These are phyloP conservation scores for Przewalskia tangutica DNA, from an alignment of 257 asterid genomes.

Conservation along the genomic window DNA sequence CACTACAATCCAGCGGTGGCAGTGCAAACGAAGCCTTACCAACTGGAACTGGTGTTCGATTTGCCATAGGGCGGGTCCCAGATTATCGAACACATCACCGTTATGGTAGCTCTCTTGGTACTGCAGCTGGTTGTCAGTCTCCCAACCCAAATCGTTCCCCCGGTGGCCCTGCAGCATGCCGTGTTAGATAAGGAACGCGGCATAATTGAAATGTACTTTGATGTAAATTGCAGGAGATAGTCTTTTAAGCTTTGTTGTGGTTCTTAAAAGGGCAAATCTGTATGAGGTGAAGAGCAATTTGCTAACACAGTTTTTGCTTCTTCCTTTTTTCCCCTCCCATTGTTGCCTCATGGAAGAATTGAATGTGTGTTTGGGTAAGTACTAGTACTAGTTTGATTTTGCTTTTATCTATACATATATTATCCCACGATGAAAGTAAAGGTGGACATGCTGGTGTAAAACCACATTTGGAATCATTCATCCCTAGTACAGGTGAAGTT, in stretches of 20 bases:
- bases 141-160: constrained; percentile 65
- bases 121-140: constrained; percentile 58
- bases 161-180: constrained; percentile 64
- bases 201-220: constrained; percentile 12
- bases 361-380: constrained; percentile 1
- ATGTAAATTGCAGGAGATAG: constrained; percentile 16
- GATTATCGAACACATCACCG: constrained; percentile 58
- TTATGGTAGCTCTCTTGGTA: constrained; percentile 41
- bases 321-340: not conserved
- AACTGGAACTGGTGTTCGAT: constrained; percentile 47
- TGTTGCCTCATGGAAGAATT: not conserved
- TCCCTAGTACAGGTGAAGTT: not conserved
- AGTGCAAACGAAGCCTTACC: constrained; percentile 41
- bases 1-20: constrained; percentile 53
- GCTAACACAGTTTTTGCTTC: constrained; percentile 5
- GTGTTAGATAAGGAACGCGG: constrained; percentile 51
- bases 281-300: not conserved
- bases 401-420: not conserved
- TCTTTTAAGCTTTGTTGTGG: constrained; percentile 1
- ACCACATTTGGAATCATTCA: not conserved
- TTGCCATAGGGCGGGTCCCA: constrained; percentile 45
- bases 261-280: constrained; percentile 1
- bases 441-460: not conserved
- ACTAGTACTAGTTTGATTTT: not conserved
- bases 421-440: not conserved